Conservation (phyloP, 345 rosid species). For the Raphanus sativus region DNA sequence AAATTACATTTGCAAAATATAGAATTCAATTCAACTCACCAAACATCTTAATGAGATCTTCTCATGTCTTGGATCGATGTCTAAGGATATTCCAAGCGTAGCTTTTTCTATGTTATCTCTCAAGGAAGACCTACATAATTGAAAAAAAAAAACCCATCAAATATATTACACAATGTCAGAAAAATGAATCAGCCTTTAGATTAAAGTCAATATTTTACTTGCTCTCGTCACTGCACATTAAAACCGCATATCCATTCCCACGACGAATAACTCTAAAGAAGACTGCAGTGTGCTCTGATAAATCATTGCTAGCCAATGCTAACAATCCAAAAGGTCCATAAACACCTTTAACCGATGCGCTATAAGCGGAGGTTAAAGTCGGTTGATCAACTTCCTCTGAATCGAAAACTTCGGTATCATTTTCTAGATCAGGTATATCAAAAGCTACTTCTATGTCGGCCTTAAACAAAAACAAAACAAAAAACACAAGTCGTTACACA, state of each 20-base stretch:
- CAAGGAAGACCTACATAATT: constrained; percentile 51
- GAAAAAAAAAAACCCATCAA: neutral
- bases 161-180: neutral
- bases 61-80: constrained; percentile 45
- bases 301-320: neutral
- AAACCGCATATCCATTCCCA: neutral
- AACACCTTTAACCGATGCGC: neutral
- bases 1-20: neutral
- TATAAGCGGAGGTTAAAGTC: neutral
- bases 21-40: constrained; percentile 33
- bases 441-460: constrained; percentile 1
- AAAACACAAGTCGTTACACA: neutral
- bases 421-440: neutral
- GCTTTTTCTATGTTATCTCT: constrained; percentile 36
- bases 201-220: neutral
- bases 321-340: neutral
- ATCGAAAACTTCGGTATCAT: neutral
- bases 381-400: neutral
- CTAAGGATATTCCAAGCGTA: constrained; percentile 45
- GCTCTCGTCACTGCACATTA: neutral
- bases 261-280: constrained; percentile 1
- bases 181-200: neutral
- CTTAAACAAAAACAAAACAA: neutral
- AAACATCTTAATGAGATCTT: constrained; percentile 57
- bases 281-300: neutral